Percentiles rank a stretch among this genome's conserved stretches.
phyloP scores from a whole-genome alignment of 768 basidiomycete genomes.

The Rickenella mellea region DNA sequence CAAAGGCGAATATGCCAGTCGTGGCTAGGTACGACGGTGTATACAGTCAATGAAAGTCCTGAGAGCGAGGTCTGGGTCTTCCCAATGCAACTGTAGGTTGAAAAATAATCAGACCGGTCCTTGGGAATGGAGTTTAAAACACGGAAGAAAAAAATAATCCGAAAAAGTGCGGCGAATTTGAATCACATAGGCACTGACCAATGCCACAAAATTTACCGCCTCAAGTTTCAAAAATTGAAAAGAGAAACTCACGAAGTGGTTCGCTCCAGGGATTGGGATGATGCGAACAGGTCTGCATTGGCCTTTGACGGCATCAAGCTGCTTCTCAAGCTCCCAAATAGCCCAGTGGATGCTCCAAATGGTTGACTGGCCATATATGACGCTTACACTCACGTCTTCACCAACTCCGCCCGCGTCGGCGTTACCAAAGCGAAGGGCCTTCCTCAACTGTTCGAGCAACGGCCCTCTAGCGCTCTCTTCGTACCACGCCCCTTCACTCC shows the following conservation, averaged over 20 bases:
- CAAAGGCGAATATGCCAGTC: no score
- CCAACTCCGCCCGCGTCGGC: no score
- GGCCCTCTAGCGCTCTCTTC: background rate
- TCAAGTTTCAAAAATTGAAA: background rate
- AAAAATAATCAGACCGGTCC: no score
- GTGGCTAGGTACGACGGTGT: no score
- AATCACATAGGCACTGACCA: no score
- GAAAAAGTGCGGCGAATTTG: no score
- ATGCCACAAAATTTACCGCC: no score
- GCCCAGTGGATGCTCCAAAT: background rate
- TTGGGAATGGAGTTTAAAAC: no score
- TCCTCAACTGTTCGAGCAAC: background rate
- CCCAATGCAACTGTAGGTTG: no score
- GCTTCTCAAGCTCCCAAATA: background rate
- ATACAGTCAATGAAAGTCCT: no score
- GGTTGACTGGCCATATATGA: background rate
- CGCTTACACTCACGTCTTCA: background rate
- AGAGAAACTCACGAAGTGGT: conserved; percentile 25
- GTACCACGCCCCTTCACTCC: background rate
- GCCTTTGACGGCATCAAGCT: conserved; percentile 1
- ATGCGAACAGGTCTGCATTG: conserved; percentile 16
- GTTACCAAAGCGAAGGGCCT: background rate
- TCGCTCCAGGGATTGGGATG: conserved; percentile 16
- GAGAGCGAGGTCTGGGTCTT: no score
- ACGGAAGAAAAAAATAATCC: no score